A percentile compares a stretch with the other conserved stretches of the same genome.
Conservation (phyloP, 768 basidiomycete species). For the Boletus rubropictus region DNA sequence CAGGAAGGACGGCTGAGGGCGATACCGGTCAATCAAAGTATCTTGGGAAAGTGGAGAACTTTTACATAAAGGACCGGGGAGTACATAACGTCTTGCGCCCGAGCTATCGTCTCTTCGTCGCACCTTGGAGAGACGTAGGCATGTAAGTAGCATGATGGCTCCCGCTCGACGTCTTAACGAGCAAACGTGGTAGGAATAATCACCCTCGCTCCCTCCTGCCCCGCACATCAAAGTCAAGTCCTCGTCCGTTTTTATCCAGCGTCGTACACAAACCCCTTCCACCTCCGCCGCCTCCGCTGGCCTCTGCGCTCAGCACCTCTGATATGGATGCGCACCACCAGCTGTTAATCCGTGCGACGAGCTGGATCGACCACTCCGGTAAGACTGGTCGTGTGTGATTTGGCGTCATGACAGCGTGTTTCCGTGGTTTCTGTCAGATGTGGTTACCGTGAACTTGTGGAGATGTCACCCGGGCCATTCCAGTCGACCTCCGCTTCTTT, state of each 20-base stretch:
- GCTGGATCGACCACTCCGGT: constrained; percentile 27
- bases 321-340: constrained; percentile 27
- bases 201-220: constrained; percentile 25
- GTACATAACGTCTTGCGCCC: constrained; percentile 19
- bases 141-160: constrained; percentile 17
- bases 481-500: constrained; percentile 11
- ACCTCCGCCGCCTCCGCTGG: constrained; percentile 37
- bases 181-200: constrained; percentile 12
- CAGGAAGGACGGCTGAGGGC: constrained; percentile 3
- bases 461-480: constrained; percentile 12
- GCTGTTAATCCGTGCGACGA: constrained; percentile 11
- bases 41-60: constrained; percentile 19
- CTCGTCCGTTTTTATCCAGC: constrained; percentile 12
- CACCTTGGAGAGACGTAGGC: not conserved
- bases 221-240: constrained; percentile 18
- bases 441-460: too few relatives aligned
- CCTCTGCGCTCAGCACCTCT: constrained; percentile 18
- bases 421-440: too few relatives aligned
- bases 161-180: not conserved
- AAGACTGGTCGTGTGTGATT: constrained; percentile 13
- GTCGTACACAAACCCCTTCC: constrained; percentile 37
- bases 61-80: constrained; percentile 26
- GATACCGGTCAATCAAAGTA: constrained; percentile 1
- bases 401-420: constrained; percentile 13
- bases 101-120: not conserved